Conservation (phyloP, 164 flowering plant genomes). For the Sedum album region DNA sequence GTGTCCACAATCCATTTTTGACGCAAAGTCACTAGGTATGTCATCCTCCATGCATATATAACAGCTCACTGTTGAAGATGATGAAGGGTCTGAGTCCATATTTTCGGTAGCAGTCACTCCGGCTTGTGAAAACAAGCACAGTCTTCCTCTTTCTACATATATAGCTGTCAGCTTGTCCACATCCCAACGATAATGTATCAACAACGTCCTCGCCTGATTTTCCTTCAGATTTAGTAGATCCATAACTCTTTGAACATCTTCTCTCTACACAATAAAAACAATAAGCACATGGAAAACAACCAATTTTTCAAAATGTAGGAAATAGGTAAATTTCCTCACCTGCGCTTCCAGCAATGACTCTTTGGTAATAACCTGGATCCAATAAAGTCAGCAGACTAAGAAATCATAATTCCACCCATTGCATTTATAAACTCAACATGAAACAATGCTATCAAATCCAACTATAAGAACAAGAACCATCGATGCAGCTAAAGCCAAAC, state of each 20-base stretch:
- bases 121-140: constrained; percentile 48
- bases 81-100: constrained; percentile 11
- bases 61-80: constrained; percentile 30
- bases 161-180: constrained; percentile 53
- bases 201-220: constrained; percentile 72
- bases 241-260: constrained; percentile 63
- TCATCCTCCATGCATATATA: constrained; percentile 63
- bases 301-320: not conserved
- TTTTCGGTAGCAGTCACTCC: constrained; percentile 45
- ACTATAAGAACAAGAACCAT: not conserved
- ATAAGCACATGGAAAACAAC: not conserved
- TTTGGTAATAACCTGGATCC: constrained; percentile 56
- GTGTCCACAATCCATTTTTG: constrained; percentile 86
- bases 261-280: constrained; percentile 33
- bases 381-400: not conserved
- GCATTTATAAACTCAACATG: not conserved
- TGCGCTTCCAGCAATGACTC: constrained; percentile 76
- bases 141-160: constrained; percentile 66
- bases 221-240: constrained; percentile 59
- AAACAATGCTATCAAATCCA: not conserved
- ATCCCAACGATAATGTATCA: constrained; percentile 83
- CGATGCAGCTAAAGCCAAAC: too few species aligned
- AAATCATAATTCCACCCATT: not conserved
- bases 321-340: constrained; percentile 25
- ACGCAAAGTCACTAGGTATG: constrained; percentile 28